Base-by-base conservation (phyloP, 2,329 filamentous ascomycete species). In the Zymoseptoria ardabiliae region DNA sequence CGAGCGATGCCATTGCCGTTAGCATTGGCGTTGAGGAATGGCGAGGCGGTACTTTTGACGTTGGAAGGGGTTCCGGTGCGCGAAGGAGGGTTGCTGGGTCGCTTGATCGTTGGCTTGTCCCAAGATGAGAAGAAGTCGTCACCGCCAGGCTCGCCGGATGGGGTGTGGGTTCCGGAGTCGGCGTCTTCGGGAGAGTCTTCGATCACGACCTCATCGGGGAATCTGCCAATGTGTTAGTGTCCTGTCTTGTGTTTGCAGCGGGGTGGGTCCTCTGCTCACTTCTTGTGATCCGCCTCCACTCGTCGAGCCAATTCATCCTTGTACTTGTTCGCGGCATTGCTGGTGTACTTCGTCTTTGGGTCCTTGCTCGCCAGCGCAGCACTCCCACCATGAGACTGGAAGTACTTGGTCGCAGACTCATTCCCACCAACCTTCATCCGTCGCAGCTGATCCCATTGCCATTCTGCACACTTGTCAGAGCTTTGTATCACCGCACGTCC, bases 71-170 rank as follows among this genome's bases (percentile, higher is more conserved):
- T 97, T 55, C 85, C 87, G 50, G 90, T 94, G 71, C 94, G 88
- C 45, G 93, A 97, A 50, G 94, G 84, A 17, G 94, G 93, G 66
- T 96, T 96, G 65, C 91, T 97, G 41, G 93, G 93, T 68, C 91
- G 87, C 82, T 97, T 99, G 77, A 99, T 95, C 4, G 91, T 85
- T 21, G 94, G 94, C 79, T 97, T 97, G 72, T 97, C 94, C 94
- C 93, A 99, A 0, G 91, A 97, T 9, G 93, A 96, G 78, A 99
- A 99, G 81, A 99, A 99, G 74, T 97, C 94, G 71, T 97, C 92
- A 13, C 35, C 35, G 20, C 88, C 86, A 21, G 84, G 81, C 66
- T 96, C 91, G 66, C 86, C 88, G 52, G 88, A 83, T n/a, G 92
- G 90, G 10, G 91, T 95, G 65, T 82, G 85, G 45, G 85, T 80